Base-by-base conservation (phyloP, 1,139 yeast species). In the Taphrina sp. region DNA sequence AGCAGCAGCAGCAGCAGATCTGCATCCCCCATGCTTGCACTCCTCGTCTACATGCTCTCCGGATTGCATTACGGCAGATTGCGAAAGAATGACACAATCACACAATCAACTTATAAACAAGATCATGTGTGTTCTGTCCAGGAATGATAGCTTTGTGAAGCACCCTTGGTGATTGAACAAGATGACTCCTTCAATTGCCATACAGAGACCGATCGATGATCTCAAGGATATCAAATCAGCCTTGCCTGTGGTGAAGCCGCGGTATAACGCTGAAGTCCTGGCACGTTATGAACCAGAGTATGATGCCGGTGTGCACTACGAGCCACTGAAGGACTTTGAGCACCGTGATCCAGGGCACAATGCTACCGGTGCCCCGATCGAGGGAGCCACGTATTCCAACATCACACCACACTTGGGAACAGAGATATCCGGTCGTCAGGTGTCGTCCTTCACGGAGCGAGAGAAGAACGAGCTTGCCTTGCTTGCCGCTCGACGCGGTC, bases 331-430 rank as follows among this genome's bases (percentile, higher is more conserved):
- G 19, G 51, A 28, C 29, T 39, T 38, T 31, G 36, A 41, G 16
- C 38, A 52, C 37, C 20, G n/a, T 22, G 56, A 52, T 42, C 51
- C 56, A n/a, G 56, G 51, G 7, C 51, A 42, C 37, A 24, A 28
- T 22, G 56, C 56, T 3, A 43, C 49, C 28, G 51, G 51, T 12
- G 22, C 19, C 19, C 43, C 49, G 14, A 52, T 42, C 20, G 44
- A 35, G 10, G 49, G 49, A 17, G 56, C 43, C 8, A 42, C 43
- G 2, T 28, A 28, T 20, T 26, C 51, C 3, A 34, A 42, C 8
- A 7, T 81, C 60, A 76, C 85, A 3, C 90, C 89, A 47, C 81
- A 80, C 66, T 71, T 84, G 56, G 90, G 90, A 14, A 74, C 83
- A 23, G 86, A 80, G 66, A 71, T 83, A 36, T 66, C 65, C 19